A percentile compares a stretch with the other conserved stretches of the same genome.
These are phyloP conservation scores for Solanum hybrid DNA, from an alignment of 305 asterid species.

Conservation along the genomic window DNA sequence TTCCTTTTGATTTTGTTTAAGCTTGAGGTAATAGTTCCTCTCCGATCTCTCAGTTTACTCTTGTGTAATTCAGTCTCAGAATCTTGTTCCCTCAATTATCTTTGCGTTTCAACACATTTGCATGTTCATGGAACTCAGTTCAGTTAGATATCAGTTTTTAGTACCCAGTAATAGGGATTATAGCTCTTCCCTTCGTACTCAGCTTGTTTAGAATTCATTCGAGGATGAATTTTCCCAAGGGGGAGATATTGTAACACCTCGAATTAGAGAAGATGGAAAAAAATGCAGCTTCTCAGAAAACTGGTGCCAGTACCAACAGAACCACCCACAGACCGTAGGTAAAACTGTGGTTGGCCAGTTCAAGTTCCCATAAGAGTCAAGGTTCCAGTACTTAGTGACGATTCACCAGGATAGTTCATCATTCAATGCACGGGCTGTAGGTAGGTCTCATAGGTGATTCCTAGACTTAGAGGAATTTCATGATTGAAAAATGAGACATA, in stretches of 20 bases:
- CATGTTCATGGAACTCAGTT: neutral
- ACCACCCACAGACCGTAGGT: neutral
- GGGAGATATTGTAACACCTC: neutral
- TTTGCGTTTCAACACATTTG: neutral
- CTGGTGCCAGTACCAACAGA: neutral
- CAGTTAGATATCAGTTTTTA: neutral
- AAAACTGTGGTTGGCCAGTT: neutral
- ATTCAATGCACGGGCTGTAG: neutral
- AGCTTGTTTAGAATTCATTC: neutral
- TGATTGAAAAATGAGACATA: neutral
- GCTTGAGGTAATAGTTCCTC: neutral
- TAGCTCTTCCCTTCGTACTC: neutral
- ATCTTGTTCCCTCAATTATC: neutral
- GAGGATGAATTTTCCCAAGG: neutral
- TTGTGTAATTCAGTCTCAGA: neutral
- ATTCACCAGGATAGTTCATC: neutral
- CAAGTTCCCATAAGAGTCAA: neutral
- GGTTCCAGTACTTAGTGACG: neutral
- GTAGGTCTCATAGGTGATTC: neutral
- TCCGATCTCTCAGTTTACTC: neutral
- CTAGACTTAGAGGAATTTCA: neutral
- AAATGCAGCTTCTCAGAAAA: too few species aligned
- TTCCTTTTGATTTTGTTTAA: too few species aligned
- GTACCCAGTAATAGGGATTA: neutral
- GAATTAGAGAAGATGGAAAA: neutral